Conservation (phyloP, 1,284 basidiomycete genomes). For the Coriolopsis trogii region DNA sequence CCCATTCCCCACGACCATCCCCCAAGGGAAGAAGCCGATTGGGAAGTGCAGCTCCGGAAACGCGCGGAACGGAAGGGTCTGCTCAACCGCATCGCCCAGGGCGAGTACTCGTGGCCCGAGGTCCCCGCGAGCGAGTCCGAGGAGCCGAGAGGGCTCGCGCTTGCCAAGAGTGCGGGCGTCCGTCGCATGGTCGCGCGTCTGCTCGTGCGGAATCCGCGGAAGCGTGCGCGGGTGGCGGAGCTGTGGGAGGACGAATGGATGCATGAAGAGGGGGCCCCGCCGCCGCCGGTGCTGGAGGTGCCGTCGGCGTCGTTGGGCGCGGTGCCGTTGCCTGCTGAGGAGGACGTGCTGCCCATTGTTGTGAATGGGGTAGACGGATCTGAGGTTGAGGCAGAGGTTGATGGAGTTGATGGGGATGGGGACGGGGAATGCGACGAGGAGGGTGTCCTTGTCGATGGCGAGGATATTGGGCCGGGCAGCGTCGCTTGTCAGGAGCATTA, state of each 20-base stretch:
- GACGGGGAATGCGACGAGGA: slow-evolving; percentile 30
- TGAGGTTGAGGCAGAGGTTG: slow-evolving; percentile 10
- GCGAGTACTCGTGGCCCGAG: slow-evolving; percentile 74
- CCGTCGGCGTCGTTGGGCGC: not conserved
- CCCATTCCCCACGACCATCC: slow-evolving; percentile 10
- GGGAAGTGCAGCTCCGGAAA: slow-evolving; percentile 14
- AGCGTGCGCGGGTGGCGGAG: slow-evolving; percentile 59
- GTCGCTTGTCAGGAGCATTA: slow-evolving; percentile 36
- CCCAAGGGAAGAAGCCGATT: slow-evolving; percentile 11
- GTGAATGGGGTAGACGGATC: slow-evolving; percentile 11
- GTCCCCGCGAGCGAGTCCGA: slow-evolving; percentile 20
- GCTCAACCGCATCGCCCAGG: slow-evolving; percentile 79
- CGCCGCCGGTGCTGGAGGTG: slow-evolving; percentile 24
- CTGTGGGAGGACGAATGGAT: slow-evolving; percentile 77
- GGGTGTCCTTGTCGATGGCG: slow-evolving; percentile 34
- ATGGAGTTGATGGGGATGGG: slow-evolving; percentile 19
- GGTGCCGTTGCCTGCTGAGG: not conserved
- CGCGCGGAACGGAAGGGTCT: slow-evolving; percentile 45
- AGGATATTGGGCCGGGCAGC: slow-evolving; percentile 34
- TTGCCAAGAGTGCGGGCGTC: slow-evolving; percentile 51
- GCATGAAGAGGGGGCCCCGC: slow-evolving; percentile 33
- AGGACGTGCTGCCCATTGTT: slow-evolving; percentile 1
- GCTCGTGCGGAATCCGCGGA: slow-evolving; percentile 69
- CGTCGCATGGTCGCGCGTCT: slow-evolving; percentile 61
- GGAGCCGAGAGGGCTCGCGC: slow-evolving; percentile 22